Evolutionary conservation across 2,329 filamentous ascomycete genomes (phyloP).

Genomic region (Berkeleyomyces basicola): DNA sequence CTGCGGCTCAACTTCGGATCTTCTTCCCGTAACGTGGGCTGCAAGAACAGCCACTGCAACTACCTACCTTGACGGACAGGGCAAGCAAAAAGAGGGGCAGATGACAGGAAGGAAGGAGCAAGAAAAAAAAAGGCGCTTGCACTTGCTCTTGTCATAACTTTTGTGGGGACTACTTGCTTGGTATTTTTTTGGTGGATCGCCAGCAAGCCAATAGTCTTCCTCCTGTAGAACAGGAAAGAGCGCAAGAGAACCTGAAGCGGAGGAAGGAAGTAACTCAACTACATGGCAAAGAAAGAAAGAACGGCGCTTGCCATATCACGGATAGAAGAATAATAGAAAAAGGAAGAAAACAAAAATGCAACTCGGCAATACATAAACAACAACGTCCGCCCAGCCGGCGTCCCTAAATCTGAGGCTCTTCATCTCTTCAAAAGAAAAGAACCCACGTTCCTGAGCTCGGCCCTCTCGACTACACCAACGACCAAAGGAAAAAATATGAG

Average conservation of each 20-base stretch:
- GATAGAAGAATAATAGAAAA: neutral
- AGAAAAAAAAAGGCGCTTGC: conserved; percentile 2
- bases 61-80: neutral
- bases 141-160: neutral
- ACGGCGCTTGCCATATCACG: neutral
- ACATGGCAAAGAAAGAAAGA: neutral
- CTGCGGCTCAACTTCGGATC: neutral
- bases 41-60: neutral
- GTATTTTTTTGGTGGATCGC: neutral
- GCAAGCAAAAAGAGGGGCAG: neutral
- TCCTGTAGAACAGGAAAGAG: neutral
- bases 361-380: neutral
- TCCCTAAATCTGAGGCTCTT: too few species aligned
- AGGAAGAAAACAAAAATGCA: neutral
- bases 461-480: neutral
- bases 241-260: neutral
- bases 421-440: neutral
- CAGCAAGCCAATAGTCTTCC: neutral
- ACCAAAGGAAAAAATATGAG: neutral
- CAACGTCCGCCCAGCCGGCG: too few species aligned
- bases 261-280: too few species aligned
- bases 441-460: neutral
- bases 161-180: neutral
- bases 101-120: neutral
- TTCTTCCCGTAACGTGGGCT: neutral